Conservation (phyloP, 352 stramenopile species). For the Phytophthora citrophthora region DNA sequence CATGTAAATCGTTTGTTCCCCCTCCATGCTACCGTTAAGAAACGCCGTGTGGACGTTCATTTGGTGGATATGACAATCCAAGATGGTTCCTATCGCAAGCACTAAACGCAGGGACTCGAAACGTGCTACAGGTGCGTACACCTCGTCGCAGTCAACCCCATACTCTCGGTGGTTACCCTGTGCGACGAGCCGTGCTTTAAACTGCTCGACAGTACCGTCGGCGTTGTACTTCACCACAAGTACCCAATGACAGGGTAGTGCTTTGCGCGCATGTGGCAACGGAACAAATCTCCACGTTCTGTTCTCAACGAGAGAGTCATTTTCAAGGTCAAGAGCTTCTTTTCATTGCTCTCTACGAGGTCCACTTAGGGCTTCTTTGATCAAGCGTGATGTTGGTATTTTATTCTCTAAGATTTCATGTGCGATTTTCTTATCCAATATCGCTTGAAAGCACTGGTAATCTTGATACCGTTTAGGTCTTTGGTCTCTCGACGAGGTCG, state of each 20-base stretch:
- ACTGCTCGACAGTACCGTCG: slow-evolving; percentile 7
- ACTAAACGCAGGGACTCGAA: slow-evolving; percentile 15
- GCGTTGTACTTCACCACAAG: slow-evolving; percentile 14
- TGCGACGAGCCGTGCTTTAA: slow-evolving; percentile 16
- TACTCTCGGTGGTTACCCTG: slow-evolving; percentile 19
- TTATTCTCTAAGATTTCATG: slow-evolving; percentile 5
- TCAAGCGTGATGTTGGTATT: background rate
- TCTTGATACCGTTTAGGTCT: slow-evolving; percentile 6
- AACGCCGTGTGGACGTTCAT: background rate
- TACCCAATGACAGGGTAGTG: slow-evolving; percentile 14
- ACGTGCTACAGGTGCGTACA: slow-evolving; percentile 15
- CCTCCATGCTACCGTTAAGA: slow-evolving; percentile 17
- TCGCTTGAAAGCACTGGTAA: slow-evolving; percentile 14
- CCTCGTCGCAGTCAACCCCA: slow-evolving; percentile 12
- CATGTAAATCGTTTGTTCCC: slow-evolving; percentile 24
- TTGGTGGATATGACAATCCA: slow-evolving; percentile 21
- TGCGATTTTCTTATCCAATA: slow-evolving; percentile 1
- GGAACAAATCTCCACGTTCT: background rate
- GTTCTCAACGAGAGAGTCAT: slow-evolving; percentile 11
- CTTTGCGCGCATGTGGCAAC: slow-evolving; percentile 5
- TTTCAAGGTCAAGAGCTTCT: slow-evolving; percentile 9
- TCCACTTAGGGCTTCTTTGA: slow-evolving; percentile 12
- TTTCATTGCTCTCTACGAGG: slow-evolving; percentile 7
- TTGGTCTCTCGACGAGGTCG: slow-evolving; percentile 12
- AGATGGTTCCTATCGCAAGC: slow-evolving; percentile 14